Evolutionary conservation across 2,329 filamentous ascomycete genomes (phyloP).

Genomic region (Fusarium poae): DNA sequence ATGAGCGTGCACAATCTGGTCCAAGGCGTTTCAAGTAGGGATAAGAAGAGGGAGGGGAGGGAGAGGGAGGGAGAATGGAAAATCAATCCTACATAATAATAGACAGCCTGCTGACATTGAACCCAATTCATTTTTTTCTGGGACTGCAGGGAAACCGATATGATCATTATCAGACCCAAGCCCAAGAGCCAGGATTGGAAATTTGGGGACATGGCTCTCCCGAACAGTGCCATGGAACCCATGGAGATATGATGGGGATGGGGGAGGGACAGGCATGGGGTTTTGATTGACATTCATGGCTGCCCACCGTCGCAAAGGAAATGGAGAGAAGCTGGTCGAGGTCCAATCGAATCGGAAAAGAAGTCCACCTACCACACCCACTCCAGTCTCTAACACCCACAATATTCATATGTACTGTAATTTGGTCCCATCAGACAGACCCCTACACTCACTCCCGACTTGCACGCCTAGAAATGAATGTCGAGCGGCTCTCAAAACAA

Average conservation of each 20-base stretch:
- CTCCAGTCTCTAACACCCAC: slow-evolving; percentile 25
- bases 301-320: slow-evolving; percentile 10
- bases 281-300: slow-evolving; percentile 30
- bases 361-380: slow-evolving; percentile 41
- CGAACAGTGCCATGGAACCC: slow-evolving; percentile 22
- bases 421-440: slow-evolving; percentile 12
- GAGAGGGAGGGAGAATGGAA: not conserved
- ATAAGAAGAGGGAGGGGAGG: not conserved
- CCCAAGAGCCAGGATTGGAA: slow-evolving; percentile 38
- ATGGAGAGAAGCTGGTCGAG: slow-evolving; percentile 13
- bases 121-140: slow-evolving; percentile 28
- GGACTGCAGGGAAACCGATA: slow-evolving; percentile 36
- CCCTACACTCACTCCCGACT: slow-evolving; percentile 26
- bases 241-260: slow-evolving; percentile 42
- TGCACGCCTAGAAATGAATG: slow-evolving; percentile 33
- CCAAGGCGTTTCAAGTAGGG: not conserved
- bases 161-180: slow-evolving; percentile 30
- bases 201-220: slow-evolving; percentile 29
- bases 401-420: slow-evolving; percentile 17
- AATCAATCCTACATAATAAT: not conserved
- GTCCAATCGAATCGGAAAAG: slow-evolving; percentile 29
- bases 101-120: slow-evolving; percentile 13
- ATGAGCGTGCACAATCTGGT: slow-evolving; percentile 13
- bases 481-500: slow-evolving; percentile 2
- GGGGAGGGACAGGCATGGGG: slow-evolving; percentile 26